A percentile compares a stretch with the other conserved stretches of the same genome.
phyloP scores from a whole-genome alignment of 192 early-diverging fungal genomes.

The Bifiguratus adelaidae region DNA sequence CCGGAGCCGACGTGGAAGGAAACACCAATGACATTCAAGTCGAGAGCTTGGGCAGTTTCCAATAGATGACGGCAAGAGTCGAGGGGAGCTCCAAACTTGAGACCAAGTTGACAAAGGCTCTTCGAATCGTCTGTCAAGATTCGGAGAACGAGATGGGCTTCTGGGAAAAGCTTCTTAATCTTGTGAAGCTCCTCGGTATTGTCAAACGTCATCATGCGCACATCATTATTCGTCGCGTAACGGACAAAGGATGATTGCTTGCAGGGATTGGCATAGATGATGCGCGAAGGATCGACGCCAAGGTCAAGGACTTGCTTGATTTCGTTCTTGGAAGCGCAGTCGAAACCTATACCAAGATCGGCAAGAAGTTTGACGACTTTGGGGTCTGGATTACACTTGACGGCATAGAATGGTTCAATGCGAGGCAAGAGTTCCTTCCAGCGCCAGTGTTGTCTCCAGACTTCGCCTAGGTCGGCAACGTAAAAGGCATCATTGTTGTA shows the following conservation, averaged over 20 bases:
- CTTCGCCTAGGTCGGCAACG: constrained; percentile 89
- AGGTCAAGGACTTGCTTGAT: constrained; percentile 68
- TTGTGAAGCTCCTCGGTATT: constrained; percentile 97
- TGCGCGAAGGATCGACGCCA: constrained; percentile 59
- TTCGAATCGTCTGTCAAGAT: constrained; percentile 93
- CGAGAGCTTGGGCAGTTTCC: constrained; percentile 64
- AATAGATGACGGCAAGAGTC: constrained; percentile 56
- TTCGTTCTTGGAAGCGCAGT: constrained; percentile 96
- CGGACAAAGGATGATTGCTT: constrained; percentile 94
- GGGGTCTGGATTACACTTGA: constrained; percentile 95
- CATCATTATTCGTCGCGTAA: constrained; percentile 63
- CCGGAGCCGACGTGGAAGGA: constrained; percentile 97
- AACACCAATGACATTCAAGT: constrained; percentile 77
- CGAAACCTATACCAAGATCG: constrained; percentile 82
- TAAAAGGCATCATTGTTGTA: constrained; percentile 87
- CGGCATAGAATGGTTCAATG: constrained; percentile 94
- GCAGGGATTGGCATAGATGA: constrained; percentile 99
- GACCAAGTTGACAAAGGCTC: constrained; percentile 81
- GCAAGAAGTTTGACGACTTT: constrained; percentile 74
- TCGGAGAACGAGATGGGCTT: constrained; percentile 84
- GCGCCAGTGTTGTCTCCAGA: constrained; percentile 76
- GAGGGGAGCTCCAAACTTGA: constrained; percentile 93
- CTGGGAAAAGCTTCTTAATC: constrained; percentile 71
- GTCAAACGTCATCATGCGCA: constrained; percentile 97
- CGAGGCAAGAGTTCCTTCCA: constrained; percentile 80